phyloP scores from a whole-genome alignment of 352 stramenopile genomes.

The Elongisporangium anandrum region DNA sequence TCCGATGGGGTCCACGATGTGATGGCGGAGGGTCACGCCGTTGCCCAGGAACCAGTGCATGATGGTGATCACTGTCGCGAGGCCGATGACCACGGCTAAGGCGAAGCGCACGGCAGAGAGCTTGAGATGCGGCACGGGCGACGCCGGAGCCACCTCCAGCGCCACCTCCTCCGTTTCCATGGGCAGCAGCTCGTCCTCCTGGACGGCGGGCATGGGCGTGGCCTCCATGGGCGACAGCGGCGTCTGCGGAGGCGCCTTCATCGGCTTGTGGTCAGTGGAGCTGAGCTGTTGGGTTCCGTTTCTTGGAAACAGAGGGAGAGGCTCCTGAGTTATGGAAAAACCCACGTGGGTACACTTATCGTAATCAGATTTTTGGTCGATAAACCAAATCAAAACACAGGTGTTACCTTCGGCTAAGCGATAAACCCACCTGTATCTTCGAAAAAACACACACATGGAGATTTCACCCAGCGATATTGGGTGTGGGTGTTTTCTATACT shows the following conservation, averaged over 20 bases:
- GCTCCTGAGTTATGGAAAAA: neutral
- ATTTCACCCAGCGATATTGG: neutral
- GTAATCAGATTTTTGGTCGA: neutral
- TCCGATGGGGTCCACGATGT: conserved; percentile 21
- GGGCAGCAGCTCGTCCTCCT: conserved; percentile 5
- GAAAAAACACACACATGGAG: neutral
- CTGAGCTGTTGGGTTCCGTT: neutral
- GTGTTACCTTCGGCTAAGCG: neutral
- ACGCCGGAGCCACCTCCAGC: neutral
- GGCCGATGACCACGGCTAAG: conserved; percentile 12
- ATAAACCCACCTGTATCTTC: neutral
- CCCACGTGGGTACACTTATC: neutral
- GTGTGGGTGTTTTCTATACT: neutral
- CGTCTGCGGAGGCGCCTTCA: conserved; percentile 2
- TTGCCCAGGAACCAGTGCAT: conserved; percentile 15
- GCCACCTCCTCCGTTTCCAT: conserved; percentile 5
- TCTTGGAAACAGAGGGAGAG: neutral
- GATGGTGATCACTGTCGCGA: conserved; percentile 20
- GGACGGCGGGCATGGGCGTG: conserved; percentile 6
- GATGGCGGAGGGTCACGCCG: conserved; percentile 24
- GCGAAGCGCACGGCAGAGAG: conserved; percentile 17
- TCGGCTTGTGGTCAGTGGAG: neutral
- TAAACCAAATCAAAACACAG: neutral
- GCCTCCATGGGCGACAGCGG: conserved; percentile 2
- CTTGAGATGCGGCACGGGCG: conserved; percentile 12